Evolutionary conservation across 2,329 filamentous ascomycete species (phyloP).

Genomic region (Metarhizium robertsii): DNA sequence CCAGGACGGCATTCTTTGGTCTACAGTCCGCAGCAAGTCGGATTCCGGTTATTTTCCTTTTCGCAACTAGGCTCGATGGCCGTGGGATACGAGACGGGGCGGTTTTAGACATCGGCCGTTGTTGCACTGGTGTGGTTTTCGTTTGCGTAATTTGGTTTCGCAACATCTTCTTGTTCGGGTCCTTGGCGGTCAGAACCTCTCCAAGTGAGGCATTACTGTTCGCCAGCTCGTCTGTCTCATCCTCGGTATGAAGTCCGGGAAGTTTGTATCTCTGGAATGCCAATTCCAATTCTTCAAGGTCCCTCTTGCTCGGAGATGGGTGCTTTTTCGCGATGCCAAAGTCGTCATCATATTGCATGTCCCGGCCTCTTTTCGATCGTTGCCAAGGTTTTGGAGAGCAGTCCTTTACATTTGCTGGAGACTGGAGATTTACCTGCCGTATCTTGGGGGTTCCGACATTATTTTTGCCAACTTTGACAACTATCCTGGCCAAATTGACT

Average conservation of each 20-base stretch:
- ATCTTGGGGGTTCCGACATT: not conserved
- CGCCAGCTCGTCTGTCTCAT: conserved; percentile 23
- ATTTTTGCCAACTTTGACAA: conserved; percentile 5
- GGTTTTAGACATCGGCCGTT: not conserved
- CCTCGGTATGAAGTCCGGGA: conserved; percentile 10
- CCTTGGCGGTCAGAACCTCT: conserved; percentile 12
- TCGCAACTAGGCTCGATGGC: not conserved
- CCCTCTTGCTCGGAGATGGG: conserved; percentile 33
- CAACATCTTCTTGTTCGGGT: conserved; percentile 17
- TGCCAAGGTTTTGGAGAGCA: not conserved
- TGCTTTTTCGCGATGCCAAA: conserved; percentile 29
- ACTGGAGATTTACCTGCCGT: conserved; percentile 4
- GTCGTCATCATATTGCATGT: not conserved
- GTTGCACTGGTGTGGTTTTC: not conserved
- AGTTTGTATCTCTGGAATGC: conserved; percentile 24
- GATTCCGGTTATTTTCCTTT: not conserved
- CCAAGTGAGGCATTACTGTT: not conserved
- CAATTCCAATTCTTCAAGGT: conserved; percentile 26
- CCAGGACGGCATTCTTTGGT: not conserved
- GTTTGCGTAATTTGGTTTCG: not conserved
- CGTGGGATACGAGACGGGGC: not conserved
- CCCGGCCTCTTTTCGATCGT: not conserved
- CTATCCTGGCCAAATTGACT: conserved; percentile 8
- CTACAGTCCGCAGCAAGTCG: not conserved
- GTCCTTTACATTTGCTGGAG: not conserved